Evolutionary conservation across 257 asterid species (phyloP).

Genomic region (Solanum microdontum): DNA sequence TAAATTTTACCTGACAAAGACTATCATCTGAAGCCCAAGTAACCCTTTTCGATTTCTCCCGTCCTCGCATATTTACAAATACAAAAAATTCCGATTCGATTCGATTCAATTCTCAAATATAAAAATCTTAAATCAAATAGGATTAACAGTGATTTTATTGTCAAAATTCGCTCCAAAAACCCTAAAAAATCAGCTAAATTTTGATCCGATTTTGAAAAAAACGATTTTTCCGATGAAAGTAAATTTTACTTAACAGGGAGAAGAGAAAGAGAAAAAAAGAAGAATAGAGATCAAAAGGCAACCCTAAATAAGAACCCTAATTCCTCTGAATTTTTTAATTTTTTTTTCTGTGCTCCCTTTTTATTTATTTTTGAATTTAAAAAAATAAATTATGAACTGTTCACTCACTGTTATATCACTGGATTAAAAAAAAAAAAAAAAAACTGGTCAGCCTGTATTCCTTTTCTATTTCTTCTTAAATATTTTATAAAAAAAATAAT

Average conservation of each 20-base stretch:
- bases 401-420: not conserved
- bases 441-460: too few relatives aligned
- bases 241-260: not conserved
- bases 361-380: too few relatives aligned
- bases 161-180: conserved; percentile 7
- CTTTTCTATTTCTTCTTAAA: not conserved
- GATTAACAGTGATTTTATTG: conserved; percentile 4
- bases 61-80: conserved; percentile 59
- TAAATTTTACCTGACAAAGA: conserved; percentile 84
- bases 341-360: not conserved
- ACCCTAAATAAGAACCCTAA: conserved; percentile 19
- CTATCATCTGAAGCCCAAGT: conserved; percentile 87
- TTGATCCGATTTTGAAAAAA: not conserved
- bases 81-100: conserved; percentile 17
- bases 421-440: not conserved
- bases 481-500: too few relatives aligned
- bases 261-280: not conserved
- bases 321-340: not conserved
- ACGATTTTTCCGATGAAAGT: not conserved
- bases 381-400: not conserved
- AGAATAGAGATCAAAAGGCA: conserved; percentile 8
- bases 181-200: not conserved
- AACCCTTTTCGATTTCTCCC: conserved; percentile 81
- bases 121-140: conserved; percentile 14
- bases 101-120: conserved; percentile 18